phyloP scores from a whole-genome alignment of 2,329 filamentous ascomycete genomes.

The Zymoseptoria ardabiliae region DNA sequence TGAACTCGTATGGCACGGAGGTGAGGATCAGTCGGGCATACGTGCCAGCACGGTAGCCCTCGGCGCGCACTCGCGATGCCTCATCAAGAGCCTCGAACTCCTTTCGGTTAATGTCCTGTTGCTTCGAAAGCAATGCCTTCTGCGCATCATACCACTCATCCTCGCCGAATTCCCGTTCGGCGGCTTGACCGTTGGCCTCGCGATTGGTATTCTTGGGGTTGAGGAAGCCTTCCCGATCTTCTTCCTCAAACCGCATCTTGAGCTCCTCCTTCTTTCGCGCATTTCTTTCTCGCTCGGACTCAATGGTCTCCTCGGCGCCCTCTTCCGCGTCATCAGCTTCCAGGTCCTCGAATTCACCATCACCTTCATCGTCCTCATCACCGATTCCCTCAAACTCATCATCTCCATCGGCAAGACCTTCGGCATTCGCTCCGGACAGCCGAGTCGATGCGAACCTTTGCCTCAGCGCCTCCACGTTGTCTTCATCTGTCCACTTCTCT shows the following conservation, averaged over 20 bases:
- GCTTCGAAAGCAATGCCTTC: constrained; percentile 90
- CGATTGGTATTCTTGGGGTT: constrained; percentile 78
- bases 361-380: constrained; percentile 58
- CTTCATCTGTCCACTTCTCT: constrained; percentile 74
- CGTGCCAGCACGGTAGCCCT: constrained; percentile 85
- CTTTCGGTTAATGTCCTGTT: constrained; percentile 90
- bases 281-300: constrained; percentile 77
- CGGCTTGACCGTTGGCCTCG: constrained; percentile 54
- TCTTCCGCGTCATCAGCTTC: constrained; percentile 62
- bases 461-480: constrained; percentile 67
- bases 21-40: constrained; percentile 89
- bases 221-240: constrained; percentile 91
- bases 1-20: constrained; percentile 84
- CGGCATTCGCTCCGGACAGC: constrained; percentile 43
- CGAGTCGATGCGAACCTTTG: constrained; percentile 67
- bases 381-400: constrained; percentile 43
- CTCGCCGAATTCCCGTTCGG: constrained; percentile 79
- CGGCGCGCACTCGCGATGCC: constrained; percentile 70
- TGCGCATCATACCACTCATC: constrained; percentile 98
- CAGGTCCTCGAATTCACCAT: constrained; percentile 78
- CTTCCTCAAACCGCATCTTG: constrained; percentile 89
- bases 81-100: constrained; percentile 88
- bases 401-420: constrained; percentile 44
- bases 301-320: constrained; percentile 15
- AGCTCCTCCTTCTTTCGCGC: constrained; percentile 90